Evolutionary conservation across 148 eudicot species (phyloP).

Genomic region (Fagopyrum homotropicum): DNA sequence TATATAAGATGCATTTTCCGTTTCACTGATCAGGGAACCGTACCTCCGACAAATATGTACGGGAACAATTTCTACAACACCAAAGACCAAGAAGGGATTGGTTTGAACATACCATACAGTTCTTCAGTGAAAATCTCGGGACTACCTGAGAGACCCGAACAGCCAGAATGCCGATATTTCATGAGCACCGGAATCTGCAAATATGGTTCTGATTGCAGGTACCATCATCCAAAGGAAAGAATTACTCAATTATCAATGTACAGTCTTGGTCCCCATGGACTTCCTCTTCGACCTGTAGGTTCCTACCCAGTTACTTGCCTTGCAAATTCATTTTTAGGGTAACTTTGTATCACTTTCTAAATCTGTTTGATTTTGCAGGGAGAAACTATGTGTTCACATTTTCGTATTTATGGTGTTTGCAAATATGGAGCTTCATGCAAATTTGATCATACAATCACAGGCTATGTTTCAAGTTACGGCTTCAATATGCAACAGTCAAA

Average conservation of each 20-base stretch:
- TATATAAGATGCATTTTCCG: slow-evolving; percentile 3
- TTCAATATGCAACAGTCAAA: background rate
- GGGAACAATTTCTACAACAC: slow-evolving; percentile 12
- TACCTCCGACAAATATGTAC: background rate
- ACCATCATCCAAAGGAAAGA: slow-evolving; percentile 50
- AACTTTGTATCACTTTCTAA: no score
- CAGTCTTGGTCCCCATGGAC: slow-evolving; percentile 43
- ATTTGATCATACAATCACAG: slow-evolving; percentile 31
- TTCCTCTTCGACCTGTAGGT: slow-evolving; percentile 58
- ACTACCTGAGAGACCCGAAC: slow-evolving; percentile 47
- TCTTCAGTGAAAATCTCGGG: background rate
- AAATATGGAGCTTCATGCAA: slow-evolving; percentile 39
- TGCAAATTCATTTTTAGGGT: background rate
- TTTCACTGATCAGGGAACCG: slow-evolving; percentile 9
- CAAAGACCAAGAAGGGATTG: slow-evolving; percentile 3
- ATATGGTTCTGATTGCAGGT: slow-evolving; percentile 57
- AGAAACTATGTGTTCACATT: slow-evolving; percentile 12
- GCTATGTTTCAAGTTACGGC: slow-evolving; percentile 11
- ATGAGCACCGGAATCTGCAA: slow-evolving; percentile 56
- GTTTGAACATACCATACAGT: background rate
- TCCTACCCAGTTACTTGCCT: background rate
- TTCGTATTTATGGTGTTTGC: slow-evolving; percentile 28
- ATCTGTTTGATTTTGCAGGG: background rate
- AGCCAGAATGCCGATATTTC: slow-evolving; percentile 57
- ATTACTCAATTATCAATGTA: slow-evolving; percentile 21